These are phyloP conservation scores for Globisporangium paroecandrum DNA, from an alignment of 352 stramenopile genomes.

Conservation along the genomic window DNA sequence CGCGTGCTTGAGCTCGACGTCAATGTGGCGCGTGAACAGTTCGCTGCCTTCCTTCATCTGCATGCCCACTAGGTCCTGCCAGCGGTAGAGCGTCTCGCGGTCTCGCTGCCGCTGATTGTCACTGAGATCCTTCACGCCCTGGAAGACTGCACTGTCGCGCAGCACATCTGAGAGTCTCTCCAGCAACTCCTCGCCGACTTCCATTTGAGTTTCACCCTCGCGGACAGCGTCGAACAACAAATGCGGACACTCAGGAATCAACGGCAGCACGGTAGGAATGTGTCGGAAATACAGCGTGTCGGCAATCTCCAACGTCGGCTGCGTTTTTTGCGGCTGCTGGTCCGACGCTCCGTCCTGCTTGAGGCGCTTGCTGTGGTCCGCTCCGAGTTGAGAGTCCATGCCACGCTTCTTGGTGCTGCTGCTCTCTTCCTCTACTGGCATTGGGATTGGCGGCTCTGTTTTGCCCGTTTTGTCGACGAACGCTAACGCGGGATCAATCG, in stretches of 20 bases:
- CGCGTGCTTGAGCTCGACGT: conserved; percentile 41
- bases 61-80: conserved; percentile 75
- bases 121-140: conserved; percentile 55
- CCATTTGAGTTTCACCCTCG: conserved; percentile 19
- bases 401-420: conserved; percentile 5
- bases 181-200: conserved; percentile 44
- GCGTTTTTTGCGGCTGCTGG: not conserved
- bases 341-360: not conserved
- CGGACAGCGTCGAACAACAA: conserved; percentile 63
- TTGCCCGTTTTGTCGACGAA: conserved; percentile 66
- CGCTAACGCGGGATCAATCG: conserved; percentile 46
- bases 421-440: not conserved
- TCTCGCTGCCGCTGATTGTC: conserved; percentile 62
- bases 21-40: conserved; percentile 53
- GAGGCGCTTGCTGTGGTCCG: conserved; percentile 12
- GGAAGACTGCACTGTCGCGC: conserved; percentile 61
- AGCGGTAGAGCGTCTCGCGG: conserved; percentile 69
- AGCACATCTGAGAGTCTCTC: conserved; percentile 61
- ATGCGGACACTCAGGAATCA: conserved; percentile 51
- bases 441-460: not conserved
- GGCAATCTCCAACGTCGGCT: conserved; percentile 1
- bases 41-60: conserved; percentile 83
- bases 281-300: conserved; percentile 43
- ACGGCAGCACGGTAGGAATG: conserved; percentile 51
- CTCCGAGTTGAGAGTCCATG: not conserved